Evolutionary conservation across 2,329 filamentous ascomycete species (phyloP), one percentile per base, ranked within the genome.

Genomic region (Fusarium sp.): DNA sequence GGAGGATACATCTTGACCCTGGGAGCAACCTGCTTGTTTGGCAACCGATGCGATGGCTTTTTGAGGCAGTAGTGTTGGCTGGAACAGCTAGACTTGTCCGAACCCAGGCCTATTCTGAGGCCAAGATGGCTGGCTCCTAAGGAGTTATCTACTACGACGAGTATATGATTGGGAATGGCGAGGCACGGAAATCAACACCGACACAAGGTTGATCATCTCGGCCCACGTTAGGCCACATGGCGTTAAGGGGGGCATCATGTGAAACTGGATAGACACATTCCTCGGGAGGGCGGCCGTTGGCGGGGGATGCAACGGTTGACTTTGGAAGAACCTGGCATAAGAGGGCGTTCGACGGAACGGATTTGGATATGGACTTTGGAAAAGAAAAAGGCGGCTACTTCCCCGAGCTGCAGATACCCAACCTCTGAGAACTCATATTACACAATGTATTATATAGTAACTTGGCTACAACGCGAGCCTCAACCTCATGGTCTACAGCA

Each of bases 401-500:
- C 57, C 27, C 32, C 23, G 4, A 48, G 25, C 39, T 20, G 39
- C 37, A 60, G 39, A 30, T 43, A 57, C 54, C 54, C 54, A 37
- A 45, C 57, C 6, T 45, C 27, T 35, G 50, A 54, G 45, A 63
- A 32, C 34, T 39, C 32, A 35, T 39, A 34, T 50, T 52, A 50
- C 9, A 32, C 32, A 48, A 54, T 72, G 41, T 69, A 72, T 70
- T 66, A 64, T 75, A 62, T 48, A 41, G 48, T 54, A 32, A 43
- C 34, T 37, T 43, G 13, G 30, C 52, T 34, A n/a, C 25, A 13
- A 20, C 18, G 30, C 16, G 35, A 18, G 52, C 60, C 43, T 20
- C 23, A 34, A 60, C 43, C 32, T 35, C 57, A 59, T 62, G 56
- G 62, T 65, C 39, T 37, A 52, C 45, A 63, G 48, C 34, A 67